These are phyloP conservation scores for Sporothrix curviconia DNA, from an alignment of 2,329 filamentous ascomycete genomes.

Conservation along the genomic window DNA sequence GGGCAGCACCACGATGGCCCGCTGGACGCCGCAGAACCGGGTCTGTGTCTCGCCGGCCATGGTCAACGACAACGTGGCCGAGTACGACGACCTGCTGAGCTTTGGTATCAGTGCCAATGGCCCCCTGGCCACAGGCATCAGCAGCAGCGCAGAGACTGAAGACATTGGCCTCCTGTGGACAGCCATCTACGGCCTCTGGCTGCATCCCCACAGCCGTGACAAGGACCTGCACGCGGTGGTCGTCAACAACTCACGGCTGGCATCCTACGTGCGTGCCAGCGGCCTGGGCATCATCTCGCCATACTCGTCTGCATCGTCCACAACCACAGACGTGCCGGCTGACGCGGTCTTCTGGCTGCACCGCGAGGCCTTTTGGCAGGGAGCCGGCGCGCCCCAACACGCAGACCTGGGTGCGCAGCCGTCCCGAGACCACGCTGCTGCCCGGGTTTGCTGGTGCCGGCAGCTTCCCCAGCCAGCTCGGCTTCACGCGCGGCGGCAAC, in stretches of 20 bases:
- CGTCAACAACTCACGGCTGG: slow-evolving; percentile 9
- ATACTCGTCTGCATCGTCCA: slow-evolving; percentile 8
- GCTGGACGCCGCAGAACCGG: slow-evolving; percentile 13
- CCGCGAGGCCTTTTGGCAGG: slow-evolving; percentile 20
- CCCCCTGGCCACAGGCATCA: neutral
- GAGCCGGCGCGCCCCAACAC: slow-evolving; percentile 44
- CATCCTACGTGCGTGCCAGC: slow-evolving; percentile 15
- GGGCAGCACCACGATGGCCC: slow-evolving; percentile 3
- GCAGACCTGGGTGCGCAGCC: slow-evolving; percentile 51
- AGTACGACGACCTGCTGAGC: slow-evolving; percentile 11
- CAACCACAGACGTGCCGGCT: slow-evolving; percentile 6
- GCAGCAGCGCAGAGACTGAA: neutral
- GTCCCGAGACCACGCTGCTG: slow-evolving; percentile 48
- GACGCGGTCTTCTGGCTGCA: slow-evolving; percentile 18
- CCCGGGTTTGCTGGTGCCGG: slow-evolving; percentile 26
- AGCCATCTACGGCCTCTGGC: slow-evolving; percentile 18
- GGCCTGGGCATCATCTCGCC: slow-evolving; percentile 17
- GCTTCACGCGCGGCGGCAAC: slow-evolving; percentile 33
- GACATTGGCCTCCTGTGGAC: slow-evolving; percentile 15
- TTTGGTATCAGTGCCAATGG: neutral
- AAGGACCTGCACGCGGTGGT: slow-evolving; percentile 15
- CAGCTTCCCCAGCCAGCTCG: slow-evolving; percentile 35
- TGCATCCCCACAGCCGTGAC: slow-evolving; percentile 13
- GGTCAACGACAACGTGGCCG: slow-evolving; percentile 19
- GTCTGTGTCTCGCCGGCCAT: slow-evolving; percentile 18